Base-by-base conservation (phyloP, 495 filamentous ascomycete genomes). In the Polyplosphaeria fusca region DNA sequence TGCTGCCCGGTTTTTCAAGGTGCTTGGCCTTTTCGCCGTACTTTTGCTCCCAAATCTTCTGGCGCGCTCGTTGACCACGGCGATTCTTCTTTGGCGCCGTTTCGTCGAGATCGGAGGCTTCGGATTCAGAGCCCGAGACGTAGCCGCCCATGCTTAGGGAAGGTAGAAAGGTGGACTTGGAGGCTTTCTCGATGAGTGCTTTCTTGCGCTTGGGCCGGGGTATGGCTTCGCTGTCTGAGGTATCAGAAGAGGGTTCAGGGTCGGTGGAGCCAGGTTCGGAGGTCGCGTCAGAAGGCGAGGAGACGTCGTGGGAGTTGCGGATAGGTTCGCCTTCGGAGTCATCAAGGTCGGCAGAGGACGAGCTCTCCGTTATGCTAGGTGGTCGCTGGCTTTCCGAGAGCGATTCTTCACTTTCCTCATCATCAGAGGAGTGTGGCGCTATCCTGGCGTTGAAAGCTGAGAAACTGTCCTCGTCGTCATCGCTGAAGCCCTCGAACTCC, bases 21-120 rank as follows among this genome's bases (percentile, higher is more conserved):
- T 95, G 90, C 35, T 89, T 89, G 13, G 90, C 90, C 28, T 78
- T 76, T 1, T 76, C 70, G 1, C 89, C 89, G 65, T 77, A 96
- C 68, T 95, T 96, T 76, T 95, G 92, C 76, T 96, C 92, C 86
- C 86, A 91, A 45, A 96, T 78, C 7, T 83, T 81, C 32, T 88
- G 86, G 12, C 93, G 82, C 5, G 88, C 92, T 50, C 86, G 84
- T 69, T 98, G 93, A 11, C 93, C 93, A 66, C 86, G 83, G 24
- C 93, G 79, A 70, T 98, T 97, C 71, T 92, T 96, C 22, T 66
- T 67, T 0, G 76, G 76, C 4, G 66, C 73, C 12, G 69, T 65
- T 25, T 70, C 61, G 20, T 77, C 75, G 13, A 80, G 64, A 37
- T 73, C 65, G n/a, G 68, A 61, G 1, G 73, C 65, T 47, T 85